These are phyloP conservation scores for Leptographium radiaticola DNA, from an alignment of 2,329 filamentous ascomycete genomes.

Conservation along the genomic window DNA sequence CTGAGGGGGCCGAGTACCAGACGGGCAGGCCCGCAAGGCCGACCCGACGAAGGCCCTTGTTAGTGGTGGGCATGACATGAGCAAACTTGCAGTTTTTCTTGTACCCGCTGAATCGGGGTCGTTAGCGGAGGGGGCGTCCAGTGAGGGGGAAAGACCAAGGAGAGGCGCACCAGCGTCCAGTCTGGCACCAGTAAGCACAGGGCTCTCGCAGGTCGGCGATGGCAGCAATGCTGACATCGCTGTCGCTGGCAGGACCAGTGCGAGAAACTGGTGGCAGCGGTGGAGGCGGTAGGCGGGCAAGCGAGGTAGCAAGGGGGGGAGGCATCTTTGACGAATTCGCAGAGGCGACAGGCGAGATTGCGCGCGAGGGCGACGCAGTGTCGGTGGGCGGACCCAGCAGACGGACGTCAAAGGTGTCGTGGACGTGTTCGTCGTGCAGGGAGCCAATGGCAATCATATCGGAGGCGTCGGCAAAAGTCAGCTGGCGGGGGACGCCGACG, in stretches of 20 bases:
- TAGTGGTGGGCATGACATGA: slow-evolving; percentile 34
- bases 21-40: slow-evolving; percentile 27
- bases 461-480: slow-evolving; percentile 23
- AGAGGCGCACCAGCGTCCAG: slow-evolving; percentile 23
- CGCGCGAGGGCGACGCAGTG: neutral
- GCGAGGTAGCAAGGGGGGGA: too few relatives aligned
- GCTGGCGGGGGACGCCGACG: slow-evolving; percentile 27
- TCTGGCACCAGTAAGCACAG: slow-evolving; percentile 36
- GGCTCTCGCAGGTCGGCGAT: neutral
- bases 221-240: neutral
- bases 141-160: neutral
- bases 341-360: too few relatives aligned
- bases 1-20: slow-evolving; percentile 22
- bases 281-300: too few relatives aligned
- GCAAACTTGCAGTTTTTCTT: slow-evolving; percentile 27
- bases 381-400: neutral
- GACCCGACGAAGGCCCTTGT: slow-evolving; percentile 25
- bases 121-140: neutral
- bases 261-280: too few relatives aligned
- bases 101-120: slow-evolving; percentile 28
- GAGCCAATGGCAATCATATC: slow-evolving; percentile 24
- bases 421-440: neutral
- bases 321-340: too few relatives aligned
- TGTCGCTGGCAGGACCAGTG: too few relatives aligned
- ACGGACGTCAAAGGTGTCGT: neutral